A percentile compares a stretch with the other conserved stretches of the same genome.
These are phyloP conservation scores for Luvunga scandens DNA, from an alignment of 345 rosid genomes.

Conservation along the genomic window DNA sequence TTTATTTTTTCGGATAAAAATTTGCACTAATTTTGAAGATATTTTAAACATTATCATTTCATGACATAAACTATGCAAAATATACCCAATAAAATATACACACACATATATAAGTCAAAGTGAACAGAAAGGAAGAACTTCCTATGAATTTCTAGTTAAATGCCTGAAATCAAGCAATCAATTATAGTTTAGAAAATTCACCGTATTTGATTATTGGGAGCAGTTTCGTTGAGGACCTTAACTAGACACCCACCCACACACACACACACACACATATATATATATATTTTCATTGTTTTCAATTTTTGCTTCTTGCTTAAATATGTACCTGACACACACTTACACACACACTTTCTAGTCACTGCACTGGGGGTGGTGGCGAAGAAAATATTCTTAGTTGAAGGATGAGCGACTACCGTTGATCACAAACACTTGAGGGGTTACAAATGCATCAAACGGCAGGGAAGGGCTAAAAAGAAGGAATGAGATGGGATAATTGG, in stretches of 20 bases:
- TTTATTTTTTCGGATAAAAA: accelerated
- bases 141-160: background rate
- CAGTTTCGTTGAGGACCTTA: no score
- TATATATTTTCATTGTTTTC: no score
- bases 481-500: no score
- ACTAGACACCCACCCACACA: no score
- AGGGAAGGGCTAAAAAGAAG: background rate
- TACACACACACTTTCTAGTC: background rate
- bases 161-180: background rate
- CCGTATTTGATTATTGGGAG: background rate
- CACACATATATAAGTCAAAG: background rate
- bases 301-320: no score
- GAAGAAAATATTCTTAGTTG: background rate
- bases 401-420: background rate
- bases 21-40: no score
- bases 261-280: no score
- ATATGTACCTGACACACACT: no score
- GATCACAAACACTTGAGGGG: background rate
- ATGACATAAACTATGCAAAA: no score
- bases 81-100: no score
- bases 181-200: background rate
- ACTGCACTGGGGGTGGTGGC: background rate
- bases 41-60: no score
- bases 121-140: background rate
- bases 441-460: background rate